A percentile compares a stretch with the other conserved stretches of the same genome.
phyloP scores from a whole-genome alignment of 1,284 basidiomycete species.

The Ceratobasidium sp. region DNA sequence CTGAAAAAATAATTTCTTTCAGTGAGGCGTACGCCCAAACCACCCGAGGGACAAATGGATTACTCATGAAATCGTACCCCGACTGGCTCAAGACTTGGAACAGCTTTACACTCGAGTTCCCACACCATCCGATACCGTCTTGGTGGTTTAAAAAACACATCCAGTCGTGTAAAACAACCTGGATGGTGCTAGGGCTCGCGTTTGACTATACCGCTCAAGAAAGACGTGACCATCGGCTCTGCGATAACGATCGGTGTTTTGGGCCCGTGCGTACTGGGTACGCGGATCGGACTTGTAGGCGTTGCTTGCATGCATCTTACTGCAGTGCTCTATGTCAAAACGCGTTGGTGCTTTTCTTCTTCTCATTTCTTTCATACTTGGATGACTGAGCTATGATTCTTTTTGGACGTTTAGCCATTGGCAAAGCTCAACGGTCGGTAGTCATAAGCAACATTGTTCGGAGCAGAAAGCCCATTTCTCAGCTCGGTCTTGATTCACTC shows the following conservation, averaged over 20 bases:
- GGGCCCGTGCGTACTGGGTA: not conserved
- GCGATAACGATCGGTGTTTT: conserved; percentile 1
- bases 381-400: too few relatives aligned
- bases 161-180: not conserved
- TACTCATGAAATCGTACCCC: not conserved
- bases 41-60: not conserved
- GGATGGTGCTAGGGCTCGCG: not conserved
- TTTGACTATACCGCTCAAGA: not conserved
- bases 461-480: too few relatives aligned
- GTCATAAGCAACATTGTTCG: too few relatives aligned
- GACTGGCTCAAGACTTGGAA: conserved; percentile 20
- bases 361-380: too few relatives aligned
- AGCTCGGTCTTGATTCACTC: too few relatives aligned
- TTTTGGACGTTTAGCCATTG: too few relatives aligned
- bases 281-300: not conserved
- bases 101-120: conserved; percentile 3
- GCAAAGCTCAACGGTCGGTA: too few relatives aligned
- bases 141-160: not conserved
- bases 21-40: not conserved
- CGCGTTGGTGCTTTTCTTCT: not conserved
- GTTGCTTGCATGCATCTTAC: not conserved
- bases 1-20: not conserved
- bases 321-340: not conserved
- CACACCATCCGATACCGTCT: not conserved
- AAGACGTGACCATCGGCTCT: not conserved